phyloP scores from a whole-genome alignment of 106 monocot genomes.

The Alisma plantagoaquatica region DNA sequence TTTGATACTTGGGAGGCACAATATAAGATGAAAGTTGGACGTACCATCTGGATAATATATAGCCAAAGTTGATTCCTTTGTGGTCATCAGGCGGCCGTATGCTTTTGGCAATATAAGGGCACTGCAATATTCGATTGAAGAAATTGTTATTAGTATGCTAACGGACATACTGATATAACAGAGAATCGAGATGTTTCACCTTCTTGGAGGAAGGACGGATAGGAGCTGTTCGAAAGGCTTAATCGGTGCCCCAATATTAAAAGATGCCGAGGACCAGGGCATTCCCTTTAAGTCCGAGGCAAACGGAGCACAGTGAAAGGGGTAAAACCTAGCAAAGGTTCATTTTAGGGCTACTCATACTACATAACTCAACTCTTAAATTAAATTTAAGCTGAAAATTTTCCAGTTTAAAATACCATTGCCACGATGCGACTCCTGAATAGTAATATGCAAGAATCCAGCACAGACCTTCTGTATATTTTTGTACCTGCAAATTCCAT shows the following conservation, averaged over 20 bases:
- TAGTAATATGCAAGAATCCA: too few relatives aligned
- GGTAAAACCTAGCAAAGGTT: slow-evolving; percentile 73
- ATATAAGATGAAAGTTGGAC: neutral
- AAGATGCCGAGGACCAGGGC: slow-evolving; percentile 40
- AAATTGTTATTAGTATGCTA: neutral
- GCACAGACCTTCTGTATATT: too few relatives aligned
- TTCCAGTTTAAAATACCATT: too few relatives aligned
- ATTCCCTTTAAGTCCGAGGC: slow-evolving; percentile 82
- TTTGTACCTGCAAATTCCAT: too few relatives aligned
- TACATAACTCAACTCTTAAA: too few relatives aligned
- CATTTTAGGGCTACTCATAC: too few relatives aligned
- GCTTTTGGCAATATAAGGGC: slow-evolving; percentile 75
- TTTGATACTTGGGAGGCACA: neutral
- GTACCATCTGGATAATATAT: slow-evolving; percentile 68
- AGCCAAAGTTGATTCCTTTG: slow-evolving; percentile 69
- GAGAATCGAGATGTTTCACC: slow-evolving; percentile 24
- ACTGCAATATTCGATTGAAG: slow-evolving; percentile 37
- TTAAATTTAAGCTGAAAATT: too few relatives aligned
- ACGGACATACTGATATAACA: neutral
- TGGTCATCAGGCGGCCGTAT: slow-evolving; percentile 75
- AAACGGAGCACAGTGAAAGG: slow-evolving; percentile 98
- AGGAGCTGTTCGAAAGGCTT: slow-evolving; percentile 92
- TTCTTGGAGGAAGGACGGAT: slow-evolving; percentile 97
- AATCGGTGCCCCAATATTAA: slow-evolving; percentile 75
- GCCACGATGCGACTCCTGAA: too few relatives aligned